Evolutionary conservation across 306 rosid species (phyloP), one percentile per base, ranked within the genome.

Genomic region (Sicyos baderoa): DNA sequence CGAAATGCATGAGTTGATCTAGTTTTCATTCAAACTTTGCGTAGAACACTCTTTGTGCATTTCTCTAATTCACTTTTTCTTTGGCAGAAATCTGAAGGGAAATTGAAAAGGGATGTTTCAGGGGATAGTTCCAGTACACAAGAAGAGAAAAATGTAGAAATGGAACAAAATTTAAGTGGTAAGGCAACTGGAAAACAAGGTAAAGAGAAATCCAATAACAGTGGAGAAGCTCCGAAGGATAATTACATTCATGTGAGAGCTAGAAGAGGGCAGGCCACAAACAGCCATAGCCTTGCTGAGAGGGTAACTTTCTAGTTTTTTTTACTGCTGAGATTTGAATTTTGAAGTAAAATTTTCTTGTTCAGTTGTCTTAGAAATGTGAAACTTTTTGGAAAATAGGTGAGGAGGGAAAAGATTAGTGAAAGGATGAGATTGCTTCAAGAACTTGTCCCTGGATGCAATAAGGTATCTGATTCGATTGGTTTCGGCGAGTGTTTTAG

Each of bases 401-500:
- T 94, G 59, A 86, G 99, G 74, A 90, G 99, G 84, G 99, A 94
- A 74, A 94, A 94, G 85, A 94, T 94, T 44, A 94, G 99, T 66
- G 99, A 94, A 75, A 54, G 99, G 75, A 94, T 94, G 99, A 81
- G 96, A 81, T 78, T 90, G 86, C 99, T 94, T 76, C 99, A 94
- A 82, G 99, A 94, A 77, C 97, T 94, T 76, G 99, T 94, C 81
- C 99, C 99, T 0, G 99, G 99, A 44, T 94, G 99, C 87, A 94
- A 88, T 74, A 94, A 94, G 97, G 99, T 94, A 74, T 0, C 11
- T 48, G 40, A 12, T 66, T 47, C 0, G 15, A 6, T 65, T 22
- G 7, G 17, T 42, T 44, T 45, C 17, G 11, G n/a, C 4, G 27
- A 16, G 47, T 16, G 1, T 2, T 47, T 72, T 1, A 4, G 35